Base-by-base conservation (phyloP, 257 asterid species). In the Gentiana dahurica region DNA sequence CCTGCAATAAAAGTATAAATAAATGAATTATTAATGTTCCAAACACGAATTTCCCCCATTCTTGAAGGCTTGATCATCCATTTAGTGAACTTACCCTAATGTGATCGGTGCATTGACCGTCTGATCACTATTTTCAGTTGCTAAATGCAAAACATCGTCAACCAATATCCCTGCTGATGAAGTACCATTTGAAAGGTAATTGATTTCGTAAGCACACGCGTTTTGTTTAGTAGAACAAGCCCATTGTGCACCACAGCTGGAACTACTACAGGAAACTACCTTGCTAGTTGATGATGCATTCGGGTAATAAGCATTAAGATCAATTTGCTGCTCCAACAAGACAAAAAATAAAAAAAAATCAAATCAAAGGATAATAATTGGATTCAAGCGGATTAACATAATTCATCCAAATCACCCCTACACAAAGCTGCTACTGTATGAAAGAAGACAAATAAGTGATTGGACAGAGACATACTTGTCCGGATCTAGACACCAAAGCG, bases 151-250 rank as follows among this genome's bases (percentile, higher is more conserved):
- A 68, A 83, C 68, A 65, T 92, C 99, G 38, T 92, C 95, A 8
- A 92, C 95, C 71, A 92, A 75, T 59, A 92, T 71, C 73, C 99
- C 99, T 0, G 83, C 59, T 13, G 85, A 70, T 2, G 99, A 92
- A 36, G 99, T 92, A 64, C 81, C 77, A 67, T 75, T 70, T 11
- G 99, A 88, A 51, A 88, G 94, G 76, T 92, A 92, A 11, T 57
- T 70, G 68, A 77, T 86, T 75, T 79, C 72, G 71, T 92, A 92
- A 53, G 86, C 85, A 74, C 99, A 92, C 51, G 97, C 94, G 4
- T 86, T 77, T 3, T 50, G 77, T 37, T 72, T 55, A 3, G 24
- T 33, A 1, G 84, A 57, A 68, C 99, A 92, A n/a, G 49, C 80
- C 58, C 87, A 67, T 55, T 65, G 60, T 58, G 50, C 71, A 62